Evolutionary conservation across 805 yeast species (phyloP), one percentile per base, ranked within the genome.

Genomic region (Kodamaea kaohsiungensis): DNA sequence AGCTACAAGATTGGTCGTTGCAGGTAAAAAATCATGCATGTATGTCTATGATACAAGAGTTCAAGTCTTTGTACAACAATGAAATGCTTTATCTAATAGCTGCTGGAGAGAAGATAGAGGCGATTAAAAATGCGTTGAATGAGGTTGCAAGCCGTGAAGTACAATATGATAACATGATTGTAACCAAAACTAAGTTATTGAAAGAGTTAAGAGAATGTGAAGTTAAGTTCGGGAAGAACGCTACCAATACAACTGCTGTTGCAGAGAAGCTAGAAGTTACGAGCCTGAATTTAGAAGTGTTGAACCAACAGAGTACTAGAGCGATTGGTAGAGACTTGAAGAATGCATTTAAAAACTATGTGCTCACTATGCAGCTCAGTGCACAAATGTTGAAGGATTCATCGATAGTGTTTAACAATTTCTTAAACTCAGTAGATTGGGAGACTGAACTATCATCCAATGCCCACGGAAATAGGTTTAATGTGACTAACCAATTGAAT

Each of bases 191-290:
- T 19, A 74, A 73, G 60, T 69, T 76, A 19, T 68, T 74, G 49
- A 64, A 67, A 17, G 71, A 65, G 43, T 58, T 78, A 39, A 72
- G 77, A 52, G 78, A 74, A 1, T 70, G 71, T 43, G 84, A 80
- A 55, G 67, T 76, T 42, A 66, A 58, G 42, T 63, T 58, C 55
- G 86, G 86, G 2, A 78, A 67, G 2, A 67, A 76, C 48, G 75
- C 79, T 27, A 75, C 78, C 15, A 66, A 65, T 7, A 73, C 82
- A 0, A 65, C 76, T 13, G 63, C 81, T 16, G 65, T 79, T 1
- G 72, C 70, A 53, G 89, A 84, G 60, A 72, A 74, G 51, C 62
- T 84, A 35, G 88, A 84, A 62, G 84, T 80, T 57, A 67, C 78
- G 53, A 73, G 74, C 43, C 74, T 78, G 56, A 76, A 82, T 38